Evolutionary conservation across 805 yeast genomes (phyloP), one percentile per base, ranked within the genome.

Genomic region (Scheffersomyces lignosus): DNA sequence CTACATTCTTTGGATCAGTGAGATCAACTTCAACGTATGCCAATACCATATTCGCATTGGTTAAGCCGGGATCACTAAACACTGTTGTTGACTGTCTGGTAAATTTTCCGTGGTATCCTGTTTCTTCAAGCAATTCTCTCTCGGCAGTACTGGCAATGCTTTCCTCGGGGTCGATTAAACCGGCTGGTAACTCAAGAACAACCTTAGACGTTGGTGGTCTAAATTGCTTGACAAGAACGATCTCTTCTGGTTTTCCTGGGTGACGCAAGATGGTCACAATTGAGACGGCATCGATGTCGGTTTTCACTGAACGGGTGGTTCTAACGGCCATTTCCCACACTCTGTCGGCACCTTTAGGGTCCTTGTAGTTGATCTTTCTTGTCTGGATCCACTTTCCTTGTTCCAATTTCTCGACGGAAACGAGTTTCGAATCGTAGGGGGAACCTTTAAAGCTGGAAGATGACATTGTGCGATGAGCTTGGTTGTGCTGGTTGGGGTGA

Each of bases 181-280:
- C 99, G 0, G 99, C 99, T 1, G 99, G 99, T 57, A 90, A 75
- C 61, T 91, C 99, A 44, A 91, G 80, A 53, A 95, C 83, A 5
- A 91, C 87, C 14, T 88, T 91, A 36, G 75, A 83, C 3, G 84
- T 85, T 1, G 99, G 98, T 1, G 98, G 96, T 39, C 99, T 75
- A 65, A 84, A 91, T 59, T 91, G 99, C 56, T 87, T 87, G 55
- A 87, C 91, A 13, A 93, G 65, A 5, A 89, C 73, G 18, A 77
- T 52, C 29, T 63, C 57, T 18, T 49, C 46, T 1, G 47, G 47
- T 10, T 39, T 23, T 3, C 80, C 74, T 15, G 73, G 74, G 13
- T 63, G 59, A 44, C 78, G 73, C 34, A 89, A 61, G 13, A 89
- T 66, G 0, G 96, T 90, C 20, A 90, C 66, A 31, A 91, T 83